Evolutionary conservation across 352 stramenopile species (phyloP), one percentile per base, ranked within the genome.

Genomic region (Pseudoperonospora humuli): DNA sequence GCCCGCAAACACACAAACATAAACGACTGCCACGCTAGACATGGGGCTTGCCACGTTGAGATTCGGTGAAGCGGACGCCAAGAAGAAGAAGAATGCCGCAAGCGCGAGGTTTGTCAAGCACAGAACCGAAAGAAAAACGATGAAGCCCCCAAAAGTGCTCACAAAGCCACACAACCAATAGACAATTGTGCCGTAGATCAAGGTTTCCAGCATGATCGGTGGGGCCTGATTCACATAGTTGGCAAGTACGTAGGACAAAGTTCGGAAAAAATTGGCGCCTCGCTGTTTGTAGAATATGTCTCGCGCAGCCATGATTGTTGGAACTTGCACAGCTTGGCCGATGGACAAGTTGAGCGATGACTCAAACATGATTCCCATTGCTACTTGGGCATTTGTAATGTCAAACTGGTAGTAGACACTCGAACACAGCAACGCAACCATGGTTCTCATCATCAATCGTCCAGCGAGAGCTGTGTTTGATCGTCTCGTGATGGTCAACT

Each of bases 151-250:
- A 1, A 45, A 13, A 2, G 51, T 45, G 20, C 37, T 41, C n/a
- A 60, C 51, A 14, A 55, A 60, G 11, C 51, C 51, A 25, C 51
- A 60, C 44, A 60, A 50, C 51, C 51, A 60, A 20, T 60, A 60
- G 1, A 38, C 37, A 8, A 60, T 50, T 0, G 20, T n/a, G 13
- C 44, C 34, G 23, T 55, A 60, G 1, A 45, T 45, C 6, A 42
- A 7, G 7, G 29, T 33, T 20, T 60, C 51, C 11, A 55, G 6
- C 3, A 60, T 13, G 10, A 54, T 55, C 7, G 45, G 44, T 9
- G 32, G 44, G 1, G 55, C 23, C 6, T 55, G 51, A 14, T 45
- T 60, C 1, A 11, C 32, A 2, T 38, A 60, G 23, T 11, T 41
- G 8, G 44, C 45, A 8, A 60, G 7, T n/a, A 60, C 39, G 20